Percentiles rank a stretch among this genome's conserved stretches.
Evolutionary conservation across 106 monocot species (phyloP).

Genomic region (Iris macrosiphon): DNA sequence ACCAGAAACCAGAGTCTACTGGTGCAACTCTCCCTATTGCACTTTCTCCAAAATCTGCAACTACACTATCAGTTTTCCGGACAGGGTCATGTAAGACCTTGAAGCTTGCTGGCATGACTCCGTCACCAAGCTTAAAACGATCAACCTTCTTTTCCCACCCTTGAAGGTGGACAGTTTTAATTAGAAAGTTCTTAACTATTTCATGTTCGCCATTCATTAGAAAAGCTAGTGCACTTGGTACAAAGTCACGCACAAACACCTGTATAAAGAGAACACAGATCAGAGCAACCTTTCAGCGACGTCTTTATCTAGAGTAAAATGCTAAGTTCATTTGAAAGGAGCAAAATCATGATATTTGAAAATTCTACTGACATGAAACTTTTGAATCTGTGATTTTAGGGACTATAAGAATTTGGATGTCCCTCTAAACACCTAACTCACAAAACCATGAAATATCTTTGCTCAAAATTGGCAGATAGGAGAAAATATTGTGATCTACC

Average conservation of each 20-base stretch:
- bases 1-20: constrained; percentile 38
- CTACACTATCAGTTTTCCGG: constrained; percentile 14
- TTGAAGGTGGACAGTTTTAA: constrained; percentile 28
- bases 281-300: no score
- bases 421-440: no score
- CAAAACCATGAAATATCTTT: not conserved
- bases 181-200: constrained; percentile 31
- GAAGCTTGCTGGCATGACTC: constrained; percentile 39
- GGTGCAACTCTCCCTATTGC: constrained; percentile 33
- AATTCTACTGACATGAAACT: no score
- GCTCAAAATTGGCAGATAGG: no score
- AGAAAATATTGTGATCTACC: no score
- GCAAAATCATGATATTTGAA: no score
- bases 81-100: constrained; percentile 28
- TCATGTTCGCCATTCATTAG: constrained; percentile 26
- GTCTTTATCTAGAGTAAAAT: no score
- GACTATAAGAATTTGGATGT: no score
- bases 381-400: no score
- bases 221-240: constrained; percentile 34
- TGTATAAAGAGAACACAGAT: not conserved
- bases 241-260: constrained; percentile 38
- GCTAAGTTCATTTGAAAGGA: no score
- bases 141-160: constrained; percentile 27
- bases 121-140: constrained; percentile 31
- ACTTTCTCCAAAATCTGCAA: constrained; percentile 35